A percentile compares a stretch with the other conserved stretches of the same genome.
Evolutionary conservation across 2,329 filamentous ascomycete genomes (phyloP).

Genomic region (Hypoxylon sp.): DNA sequence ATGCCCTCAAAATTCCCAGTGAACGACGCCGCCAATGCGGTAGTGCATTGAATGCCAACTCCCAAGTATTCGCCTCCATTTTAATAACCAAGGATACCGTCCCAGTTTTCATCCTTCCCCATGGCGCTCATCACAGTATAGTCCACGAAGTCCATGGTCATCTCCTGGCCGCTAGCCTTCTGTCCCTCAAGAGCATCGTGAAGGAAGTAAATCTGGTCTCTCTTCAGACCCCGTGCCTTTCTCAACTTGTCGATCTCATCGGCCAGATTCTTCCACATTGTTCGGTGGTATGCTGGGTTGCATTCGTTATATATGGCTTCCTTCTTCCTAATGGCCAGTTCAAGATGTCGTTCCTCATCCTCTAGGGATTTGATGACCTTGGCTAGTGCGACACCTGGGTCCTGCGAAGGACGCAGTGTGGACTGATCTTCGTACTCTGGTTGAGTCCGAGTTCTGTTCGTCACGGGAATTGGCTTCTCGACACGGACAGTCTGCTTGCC

Average conservation of each 20-base stretch:
- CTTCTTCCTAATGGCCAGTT: constrained; percentile 75
- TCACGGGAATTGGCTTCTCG: constrained; percentile 76
- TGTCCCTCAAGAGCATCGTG: constrained; percentile 89
- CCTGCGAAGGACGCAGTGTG: constrained; percentile 76
- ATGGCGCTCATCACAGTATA: constrained; percentile 72
- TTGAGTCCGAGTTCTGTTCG: constrained; percentile 67
- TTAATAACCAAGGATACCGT: constrained; percentile 51
- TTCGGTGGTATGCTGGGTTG: constrained; percentile 76
- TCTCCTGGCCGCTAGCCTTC: constrained; percentile 74
- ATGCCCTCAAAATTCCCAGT: not conserved
- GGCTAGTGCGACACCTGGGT: constrained; percentile 80
- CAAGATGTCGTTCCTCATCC: constrained; percentile 84
- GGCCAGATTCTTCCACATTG: constrained; percentile 73
- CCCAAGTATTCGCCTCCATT: constrained; percentile 16
- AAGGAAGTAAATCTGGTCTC: constrained; percentile 84
- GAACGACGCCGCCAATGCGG: not conserved
- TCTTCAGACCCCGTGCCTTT: constrained; percentile 78
- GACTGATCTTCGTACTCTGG: constrained; percentile 65
- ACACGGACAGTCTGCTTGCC: constrained; percentile 72
- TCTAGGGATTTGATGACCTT: constrained; percentile 86
- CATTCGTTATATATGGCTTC: constrained; percentile 75
- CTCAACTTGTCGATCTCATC: constrained; percentile 74
- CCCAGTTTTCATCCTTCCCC: constrained; percentile 53
- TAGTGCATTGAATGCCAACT: constrained; percentile 11
- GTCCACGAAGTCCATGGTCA: constrained; percentile 75